phyloP scores from a whole-genome alignment of 805 yeast genomes.

The Wickerhamiella vanderwaltii region DNA sequence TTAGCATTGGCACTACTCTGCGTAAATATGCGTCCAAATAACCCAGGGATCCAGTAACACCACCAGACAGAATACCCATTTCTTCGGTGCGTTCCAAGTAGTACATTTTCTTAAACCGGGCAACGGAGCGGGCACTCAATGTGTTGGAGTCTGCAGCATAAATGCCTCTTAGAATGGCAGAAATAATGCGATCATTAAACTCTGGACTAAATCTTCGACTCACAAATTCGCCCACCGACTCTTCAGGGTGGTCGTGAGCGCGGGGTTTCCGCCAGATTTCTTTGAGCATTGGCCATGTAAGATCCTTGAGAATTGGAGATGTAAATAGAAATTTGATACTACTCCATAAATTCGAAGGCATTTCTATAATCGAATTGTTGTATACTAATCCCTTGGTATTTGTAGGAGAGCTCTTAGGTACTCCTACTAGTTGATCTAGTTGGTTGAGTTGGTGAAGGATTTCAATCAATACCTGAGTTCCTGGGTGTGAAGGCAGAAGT shows the following conservation, averaged over 20 bases:
- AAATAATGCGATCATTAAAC: slow-evolving; percentile 44
- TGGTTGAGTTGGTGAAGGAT: slow-evolving; percentile 34
- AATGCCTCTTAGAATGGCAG: slow-evolving; percentile 80
- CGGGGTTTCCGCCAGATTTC: slow-evolving; percentile 25
- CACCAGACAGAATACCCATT: slow-evolving; percentile 42
- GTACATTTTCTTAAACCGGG: slow-evolving; percentile 45
- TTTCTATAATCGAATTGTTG: slow-evolving; percentile 22
- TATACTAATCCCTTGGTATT: slow-evolving; percentile 58
- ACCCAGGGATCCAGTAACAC: slow-evolving; percentile 29
- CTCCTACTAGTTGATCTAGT: slow-evolving; percentile 42
- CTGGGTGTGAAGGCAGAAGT: slow-evolving; percentile 68
- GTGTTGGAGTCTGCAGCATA: slow-evolving; percentile 72
- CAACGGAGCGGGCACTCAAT: slow-evolving; percentile 45
- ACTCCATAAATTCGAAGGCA: slow-evolving; percentile 22
- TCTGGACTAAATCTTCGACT: slow-evolving; percentile 54
- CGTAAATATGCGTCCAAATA: slow-evolving; percentile 21
- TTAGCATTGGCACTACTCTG: slow-evolving; percentile 21
- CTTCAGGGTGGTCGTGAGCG: slow-evolving; percentile 37
- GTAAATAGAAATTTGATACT: slow-evolving; percentile 12
- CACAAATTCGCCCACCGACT: slow-evolving; percentile 56
- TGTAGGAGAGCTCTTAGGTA: slow-evolving; percentile 46
- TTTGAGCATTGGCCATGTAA: slow-evolving; percentile 40
- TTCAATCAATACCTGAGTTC: slow-evolving; percentile 31
- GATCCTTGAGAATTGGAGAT: slow-evolving; percentile 33
- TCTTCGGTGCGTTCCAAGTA: slow-evolving; percentile 40